Percentiles rank a stretch among this genome's conserved stretches.
Evolutionary conservation across 1,284 basidiomycete species (phyloP).

Genomic region (Rhodofomes roseus): DNA sequence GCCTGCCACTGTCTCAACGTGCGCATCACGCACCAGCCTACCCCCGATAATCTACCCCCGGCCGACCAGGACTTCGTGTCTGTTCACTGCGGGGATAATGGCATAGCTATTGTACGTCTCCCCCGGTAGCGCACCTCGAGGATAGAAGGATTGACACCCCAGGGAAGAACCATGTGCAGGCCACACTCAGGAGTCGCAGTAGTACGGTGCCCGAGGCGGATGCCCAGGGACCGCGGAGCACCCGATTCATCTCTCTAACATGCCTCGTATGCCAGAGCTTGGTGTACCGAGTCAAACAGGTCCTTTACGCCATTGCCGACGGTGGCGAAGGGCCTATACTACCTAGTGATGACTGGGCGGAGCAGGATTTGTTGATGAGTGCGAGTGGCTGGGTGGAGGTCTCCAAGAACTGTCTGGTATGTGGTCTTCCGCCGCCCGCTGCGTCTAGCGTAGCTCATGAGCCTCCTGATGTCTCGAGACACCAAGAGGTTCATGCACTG

Average conservation of each 20-base stretch:
- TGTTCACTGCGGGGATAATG: constrained; percentile 63
- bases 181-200: constrained; percentile 63
- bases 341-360: constrained; percentile 71
- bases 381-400: constrained; percentile 72
- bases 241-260: constrained; percentile 59
- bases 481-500: background rate
- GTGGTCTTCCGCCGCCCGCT: constrained; percentile 27
- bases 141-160: constrained; percentile 10
- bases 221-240: constrained; percentile 41
- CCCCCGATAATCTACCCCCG: constrained; percentile 16
- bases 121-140: background rate
- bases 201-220: constrained; percentile 39
- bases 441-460: background rate
- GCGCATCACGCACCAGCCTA: constrained; percentile 37
- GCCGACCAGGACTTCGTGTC: constrained; percentile 47
- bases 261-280: constrained; percentile 65
- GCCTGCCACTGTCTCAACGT: constrained; percentile 75
- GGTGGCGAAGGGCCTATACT: constrained; percentile 64
- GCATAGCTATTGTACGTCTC: constrained; percentile 58
- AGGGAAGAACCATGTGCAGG: constrained; percentile 59
- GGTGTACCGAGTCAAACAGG: constrained; percentile 68
- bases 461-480: background rate
- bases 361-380: constrained; percentile 66
- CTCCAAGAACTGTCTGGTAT: constrained; percentile 61
- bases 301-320: constrained; percentile 53